A percentile compares a stretch with the other conserved stretches of the same genome.
Conservation (phyloP, 176 grass and related monocot genomes). For the Elaeis guineensis region DNA sequence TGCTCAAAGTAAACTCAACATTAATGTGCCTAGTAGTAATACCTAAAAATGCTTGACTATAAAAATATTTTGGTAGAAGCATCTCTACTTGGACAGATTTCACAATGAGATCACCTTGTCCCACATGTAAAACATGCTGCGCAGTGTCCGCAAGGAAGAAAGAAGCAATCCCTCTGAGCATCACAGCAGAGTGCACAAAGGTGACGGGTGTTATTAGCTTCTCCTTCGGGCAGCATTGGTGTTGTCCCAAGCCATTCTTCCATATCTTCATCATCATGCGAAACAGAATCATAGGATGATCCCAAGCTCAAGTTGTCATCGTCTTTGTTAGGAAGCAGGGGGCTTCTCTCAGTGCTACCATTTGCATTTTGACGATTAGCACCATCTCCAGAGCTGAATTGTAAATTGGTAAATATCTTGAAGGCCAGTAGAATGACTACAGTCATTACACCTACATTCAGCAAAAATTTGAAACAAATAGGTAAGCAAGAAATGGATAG, state of each 20-base stretch:
- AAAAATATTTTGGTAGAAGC: not conserved
- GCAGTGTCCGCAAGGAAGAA: conserved; percentile 69
- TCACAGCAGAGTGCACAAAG: conserved; percentile 54
- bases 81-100: not conserved
- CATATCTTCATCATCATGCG: conserved; percentile 38
- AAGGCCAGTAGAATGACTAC: conserved; percentile 37
- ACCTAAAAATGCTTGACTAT: too few relatives aligned
- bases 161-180: conserved; percentile 50
- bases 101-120: conserved; percentile 24
- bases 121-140: conserved; percentile 57
- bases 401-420: conserved; percentile 31
- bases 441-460: conserved; percentile 34
- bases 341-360: conserved; percentile 4
- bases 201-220: not conserved
- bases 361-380: not conserved
- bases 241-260: conserved; percentile 12
- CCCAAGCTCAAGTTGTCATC: conserved; percentile 55
- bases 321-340: conserved; percentile 46
- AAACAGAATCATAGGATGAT: conserved; percentile 76
- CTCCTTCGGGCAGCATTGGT: conserved; percentile 12
- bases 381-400: conserved; percentile 11
- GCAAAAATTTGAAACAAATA: not conserved
- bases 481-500: not conserved
- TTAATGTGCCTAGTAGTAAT: too few relatives aligned
- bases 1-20: not conserved